Percentiles rank a stretch among this genome's conserved stretches.
Conservation (phyloP, 129 eudicot genomes). For the Erigeron canadensis region DNA sequence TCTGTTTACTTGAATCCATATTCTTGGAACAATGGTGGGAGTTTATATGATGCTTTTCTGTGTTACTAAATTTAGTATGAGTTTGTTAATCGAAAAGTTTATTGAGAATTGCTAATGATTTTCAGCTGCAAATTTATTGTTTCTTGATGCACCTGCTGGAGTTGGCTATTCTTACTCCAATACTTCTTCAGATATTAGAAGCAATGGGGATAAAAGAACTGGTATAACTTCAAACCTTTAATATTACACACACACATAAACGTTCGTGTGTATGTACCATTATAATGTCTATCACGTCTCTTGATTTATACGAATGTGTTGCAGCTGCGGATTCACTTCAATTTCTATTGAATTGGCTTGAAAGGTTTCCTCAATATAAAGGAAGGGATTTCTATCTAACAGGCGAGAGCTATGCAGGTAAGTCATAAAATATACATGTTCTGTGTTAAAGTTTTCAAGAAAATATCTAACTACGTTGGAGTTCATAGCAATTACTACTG, state of each 20-base stretch:
- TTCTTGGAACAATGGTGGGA: conserved; percentile 83
- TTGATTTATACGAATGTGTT: conserved; percentile 13
- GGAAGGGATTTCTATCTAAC: conserved; percentile 85
- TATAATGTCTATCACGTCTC: conserved; percentile 12
- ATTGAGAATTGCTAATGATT: conserved; percentile 18
- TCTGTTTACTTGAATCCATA: conserved; percentile 76
- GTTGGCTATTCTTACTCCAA: conserved; percentile 97
- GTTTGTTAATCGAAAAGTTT: not conserved
- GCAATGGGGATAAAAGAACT: conserved; percentile 88
- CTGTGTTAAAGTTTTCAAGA: not conserved
- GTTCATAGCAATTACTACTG: not conserved
- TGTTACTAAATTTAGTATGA: conserved; percentile 1
- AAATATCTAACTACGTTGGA: not conserved
- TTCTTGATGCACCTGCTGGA: conserved; percentile 93
- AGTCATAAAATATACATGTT: not conserved
- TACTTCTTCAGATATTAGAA: conserved; percentile 63
- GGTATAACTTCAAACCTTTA: conserved; percentile 47
- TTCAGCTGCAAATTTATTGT: conserved; percentile 88
- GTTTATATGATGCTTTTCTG: not conserved
- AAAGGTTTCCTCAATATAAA: conserved; percentile 88
- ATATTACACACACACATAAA: not conserved
- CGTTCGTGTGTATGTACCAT: not conserved
- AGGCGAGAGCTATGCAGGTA: conserved; percentile 99
- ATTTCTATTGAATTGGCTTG: conserved; percentile 79
- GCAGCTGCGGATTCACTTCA: conserved; percentile 76